Base-by-base conservation (phyloP, 345 rosid species). In the Dipteronia dyeriana region DNA sequence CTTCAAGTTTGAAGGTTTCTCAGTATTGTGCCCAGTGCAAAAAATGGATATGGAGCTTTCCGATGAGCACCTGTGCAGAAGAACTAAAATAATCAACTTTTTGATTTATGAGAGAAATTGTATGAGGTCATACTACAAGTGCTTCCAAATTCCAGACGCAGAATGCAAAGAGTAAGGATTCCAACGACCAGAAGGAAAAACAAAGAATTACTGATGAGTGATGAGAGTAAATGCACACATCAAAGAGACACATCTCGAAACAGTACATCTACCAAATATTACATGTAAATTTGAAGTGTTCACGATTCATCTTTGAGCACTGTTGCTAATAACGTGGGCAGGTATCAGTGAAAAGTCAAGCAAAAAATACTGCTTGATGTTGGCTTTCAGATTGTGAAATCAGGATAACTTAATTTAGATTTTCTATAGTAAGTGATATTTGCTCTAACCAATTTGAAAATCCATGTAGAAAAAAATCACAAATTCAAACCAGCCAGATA, bases 31-130 rank as follows among this genome's bases (percentile, higher is more conserved):
- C 68, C 73, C 65, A 56, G 64, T 25, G 34, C 16, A 72, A 16
- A 73, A 43, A 57, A 77, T 20, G 23, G 10, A 72, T 6, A 71
- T 68, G 20, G 67, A 73, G 78, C 74, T 81, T 75, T 67, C 66
- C 23, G n/a, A 51, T 31, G 47, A 68, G 75, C 78, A 76, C 75
- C 82, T 80, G 78, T 17, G 17, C 31, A 49, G 31, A n/a, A n/a
- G n/a, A 63, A 78, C 65, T n/a, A 61, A 17, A 45, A 23, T 23
- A 16, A 43, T 12, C 19, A 69, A 11, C 9, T 23, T 11, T 69
- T 69, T 53, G 34, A 23, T 7, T 45, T 45, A 0, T 10, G n/a
- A 3, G 17, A 22, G 3, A n/a, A n/a, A 5, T 51, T 51, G 39
- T 12, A 26, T 11, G 8, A 68, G 34, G 9, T 12, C n/a, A 45